Conservation (phyloP, 1,284 basidiomycete species). For the Apiotrichum gracile region DNA sequence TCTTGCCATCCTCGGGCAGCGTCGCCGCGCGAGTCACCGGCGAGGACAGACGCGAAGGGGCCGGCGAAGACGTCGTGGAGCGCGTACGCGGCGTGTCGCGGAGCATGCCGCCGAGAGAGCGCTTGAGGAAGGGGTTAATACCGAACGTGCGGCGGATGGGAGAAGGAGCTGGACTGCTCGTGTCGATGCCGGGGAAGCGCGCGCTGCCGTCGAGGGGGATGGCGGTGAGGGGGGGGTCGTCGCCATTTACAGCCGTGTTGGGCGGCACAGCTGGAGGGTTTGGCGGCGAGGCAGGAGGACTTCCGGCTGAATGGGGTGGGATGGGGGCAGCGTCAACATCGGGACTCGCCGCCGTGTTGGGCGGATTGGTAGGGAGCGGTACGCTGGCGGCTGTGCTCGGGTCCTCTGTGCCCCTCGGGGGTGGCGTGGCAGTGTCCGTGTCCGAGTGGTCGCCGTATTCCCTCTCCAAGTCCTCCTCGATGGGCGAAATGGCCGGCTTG, state of each 20-base stretch:
- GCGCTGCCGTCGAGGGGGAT: background rate
- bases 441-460: background rate
- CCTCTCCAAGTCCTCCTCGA: constrained; percentile 1
- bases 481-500: background rate
- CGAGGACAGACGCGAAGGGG: background rate
- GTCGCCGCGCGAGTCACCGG: background rate
- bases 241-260: background rate
- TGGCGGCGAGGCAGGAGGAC: background rate
- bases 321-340: background rate
- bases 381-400: background rate
- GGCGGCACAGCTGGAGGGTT: background rate
- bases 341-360: background rate
- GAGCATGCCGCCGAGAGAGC: constrained; percentile 9
- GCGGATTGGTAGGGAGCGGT: background rate
- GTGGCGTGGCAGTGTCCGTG: background rate
- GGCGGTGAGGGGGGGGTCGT: background rate
- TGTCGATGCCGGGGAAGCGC: background rate
- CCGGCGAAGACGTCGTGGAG: background rate
- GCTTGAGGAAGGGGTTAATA: constrained; percentile 11
- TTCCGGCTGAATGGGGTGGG: background rate
- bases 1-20: background rate
- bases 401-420: background rate
- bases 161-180: background rate
- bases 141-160: background rate
- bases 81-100: background rate